Conservation (phyloP, 495 filamentous ascomycete genomes). For the Penicillium robsamsonii region DNA sequence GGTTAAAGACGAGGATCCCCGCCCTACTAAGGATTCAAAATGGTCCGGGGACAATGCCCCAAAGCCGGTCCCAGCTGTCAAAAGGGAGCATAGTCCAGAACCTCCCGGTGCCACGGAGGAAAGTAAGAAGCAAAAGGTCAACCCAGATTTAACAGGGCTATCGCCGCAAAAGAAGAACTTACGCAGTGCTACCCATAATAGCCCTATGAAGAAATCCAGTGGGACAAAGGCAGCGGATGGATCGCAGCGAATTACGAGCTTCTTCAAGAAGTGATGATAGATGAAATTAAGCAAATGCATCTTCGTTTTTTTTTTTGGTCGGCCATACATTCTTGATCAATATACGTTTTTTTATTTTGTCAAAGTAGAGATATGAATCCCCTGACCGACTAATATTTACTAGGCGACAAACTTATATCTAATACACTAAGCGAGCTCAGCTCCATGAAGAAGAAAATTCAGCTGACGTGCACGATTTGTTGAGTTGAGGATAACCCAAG, state of each 20-base stretch:
- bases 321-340: neutral
- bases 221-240: slow-evolving; percentile 53
- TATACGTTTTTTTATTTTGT: neutral
- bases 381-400: neutral
- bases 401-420: neutral
- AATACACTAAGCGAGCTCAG: neutral
- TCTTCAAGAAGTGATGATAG: slow-evolving; percentile 61
- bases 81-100: slow-evolving; percentile 53
- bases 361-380: neutral
- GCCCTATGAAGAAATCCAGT: slow-evolving; percentile 45
- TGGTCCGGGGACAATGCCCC: slow-evolving; percentile 46
- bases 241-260: slow-evolving; percentile 80
- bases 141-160: slow-evolving; percentile 7
- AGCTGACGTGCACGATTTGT: neutral
- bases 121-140: slow-evolving; percentile 32
- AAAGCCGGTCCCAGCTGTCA: slow-evolving; percentile 49
- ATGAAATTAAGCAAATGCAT: neutral
- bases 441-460: neutral
- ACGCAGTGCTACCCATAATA: slow-evolving; percentile 43
- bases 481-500: neutral
- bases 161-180: slow-evolving; percentile 34
- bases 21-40: slow-evolving; percentile 1
- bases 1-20: slow-evolving; percentile 28
- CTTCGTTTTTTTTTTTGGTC: neutral
- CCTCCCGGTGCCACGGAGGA: slow-evolving; percentile 20